phyloP scores from a whole-genome alignment of 352 stramenopile genomes.

The Phytophthora pinifolia region DNA sequence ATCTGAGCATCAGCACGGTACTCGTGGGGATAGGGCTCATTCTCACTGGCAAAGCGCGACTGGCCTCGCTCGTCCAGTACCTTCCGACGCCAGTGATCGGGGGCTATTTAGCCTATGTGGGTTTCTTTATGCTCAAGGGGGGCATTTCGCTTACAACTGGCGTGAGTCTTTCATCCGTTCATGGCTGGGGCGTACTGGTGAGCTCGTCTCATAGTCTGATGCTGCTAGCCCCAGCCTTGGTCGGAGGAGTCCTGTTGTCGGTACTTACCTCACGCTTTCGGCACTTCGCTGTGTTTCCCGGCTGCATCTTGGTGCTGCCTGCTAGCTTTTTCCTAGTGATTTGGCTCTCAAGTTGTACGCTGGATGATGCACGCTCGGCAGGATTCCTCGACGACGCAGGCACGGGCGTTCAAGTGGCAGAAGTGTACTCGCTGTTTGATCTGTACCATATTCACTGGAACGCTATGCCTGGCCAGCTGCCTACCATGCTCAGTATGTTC shows the following conservation, averaged over 20 bases:
- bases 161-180: constrained; percentile 61
- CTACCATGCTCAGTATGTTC: constrained; percentile 91
- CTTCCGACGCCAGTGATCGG: constrained; percentile 95
- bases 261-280: constrained; percentile 63
- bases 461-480: constrained; percentile 65
- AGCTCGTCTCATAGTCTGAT: constrained; percentile 52
- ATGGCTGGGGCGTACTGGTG: constrained; percentile 70
- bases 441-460: constrained; percentile 76
- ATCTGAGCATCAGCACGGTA: constrained; percentile 89
- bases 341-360: constrained; percentile 54
- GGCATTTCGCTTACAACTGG: constrained; percentile 88
- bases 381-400: constrained; percentile 81
- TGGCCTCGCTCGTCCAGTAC: constrained; percentile 95
- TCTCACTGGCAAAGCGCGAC: constrained; percentile 80
- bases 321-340: constrained; percentile 89
- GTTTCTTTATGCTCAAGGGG: constrained; percentile 95
- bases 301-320: constrained; percentile 50
- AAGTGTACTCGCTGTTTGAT: constrained; percentile 71
- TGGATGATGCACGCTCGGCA: constrained; percentile 85
- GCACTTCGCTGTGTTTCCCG: constrained; percentile 68
- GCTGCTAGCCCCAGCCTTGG: constrained; percentile 76
- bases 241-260: constrained; percentile 73
- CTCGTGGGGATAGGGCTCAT: constrained; percentile 93
- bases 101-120: constrained; percentile 96
- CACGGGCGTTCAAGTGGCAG: constrained; percentile 31